Conservation (phyloP, 352 stramenopile genomes). For the Thraustochytrium sp. region DNA sequence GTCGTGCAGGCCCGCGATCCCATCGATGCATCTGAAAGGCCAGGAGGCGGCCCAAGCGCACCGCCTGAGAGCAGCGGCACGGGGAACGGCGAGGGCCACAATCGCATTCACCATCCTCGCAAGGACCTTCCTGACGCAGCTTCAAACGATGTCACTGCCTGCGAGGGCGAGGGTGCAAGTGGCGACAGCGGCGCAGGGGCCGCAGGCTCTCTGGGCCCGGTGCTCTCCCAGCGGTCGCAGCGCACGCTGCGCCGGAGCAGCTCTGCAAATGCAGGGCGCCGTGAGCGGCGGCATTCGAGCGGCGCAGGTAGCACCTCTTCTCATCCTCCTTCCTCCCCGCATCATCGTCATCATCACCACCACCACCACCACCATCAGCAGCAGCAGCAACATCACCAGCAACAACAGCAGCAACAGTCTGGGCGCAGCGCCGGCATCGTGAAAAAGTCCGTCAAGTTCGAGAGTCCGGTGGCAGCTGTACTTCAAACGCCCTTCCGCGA, state of each 20-base stretch:
- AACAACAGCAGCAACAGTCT: too few relatives aligned
- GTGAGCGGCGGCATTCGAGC: background rate
- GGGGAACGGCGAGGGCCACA: too few relatives aligned
- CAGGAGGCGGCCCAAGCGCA: background rate
- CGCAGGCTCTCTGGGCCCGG: background rate
- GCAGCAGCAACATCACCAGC: background rate
- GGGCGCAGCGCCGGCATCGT: background rate
- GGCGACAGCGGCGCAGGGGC: too few relatives aligned
- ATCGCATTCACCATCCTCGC: too few relatives aligned
- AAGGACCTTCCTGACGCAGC: too few relatives aligned
- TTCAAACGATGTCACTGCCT: too few relatives aligned
- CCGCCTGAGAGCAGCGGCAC: too few relatives aligned
- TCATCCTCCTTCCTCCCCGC: too few relatives aligned
- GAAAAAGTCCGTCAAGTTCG: conserved; percentile 32
- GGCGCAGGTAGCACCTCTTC: background rate
- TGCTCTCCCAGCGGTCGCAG: background rate
- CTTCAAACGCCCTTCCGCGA: conserved; percentile 27
- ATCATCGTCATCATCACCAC: too few relatives aligned
- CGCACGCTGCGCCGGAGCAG: background rate
- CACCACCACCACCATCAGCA: background rate
- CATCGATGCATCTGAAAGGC: background rate
- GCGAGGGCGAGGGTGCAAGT: too few relatives aligned
- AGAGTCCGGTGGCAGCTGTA: background rate
- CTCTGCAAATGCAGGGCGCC: background rate
- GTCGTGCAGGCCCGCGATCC: too few relatives aligned